phyloP scores from a whole-genome alignment of 2,329 filamentous ascomycete species.

The Fusarium sp. region DNA sequence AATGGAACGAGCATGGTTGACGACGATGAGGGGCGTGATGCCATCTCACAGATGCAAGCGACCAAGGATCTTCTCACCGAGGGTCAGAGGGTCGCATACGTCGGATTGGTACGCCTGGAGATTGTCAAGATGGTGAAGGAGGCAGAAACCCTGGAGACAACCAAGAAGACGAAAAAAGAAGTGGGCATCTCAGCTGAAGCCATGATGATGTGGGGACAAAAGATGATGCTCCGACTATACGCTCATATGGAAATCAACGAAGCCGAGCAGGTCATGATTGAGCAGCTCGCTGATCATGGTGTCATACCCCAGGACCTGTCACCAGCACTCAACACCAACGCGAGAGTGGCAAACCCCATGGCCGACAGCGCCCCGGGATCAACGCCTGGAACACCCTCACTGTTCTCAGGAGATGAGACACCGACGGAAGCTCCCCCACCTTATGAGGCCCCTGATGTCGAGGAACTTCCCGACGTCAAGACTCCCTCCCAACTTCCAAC shows the following conservation, averaged over 20 bases:
- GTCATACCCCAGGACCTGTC: conserved; percentile 88
- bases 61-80: conserved; percentile 97
- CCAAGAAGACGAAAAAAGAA: conserved; percentile 78
- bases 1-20: conserved; percentile 70
- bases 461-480: conserved; percentile 82
- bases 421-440: conserved; percentile 66
- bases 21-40: conserved; percentile 87
- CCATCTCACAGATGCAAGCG: conserved; percentile 90
- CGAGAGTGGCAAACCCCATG: conserved; percentile 92
- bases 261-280: conserved; percentile 97
- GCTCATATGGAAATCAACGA: conserved; percentile 95
- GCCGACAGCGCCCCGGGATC: conserved; percentile 59
- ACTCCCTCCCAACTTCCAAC: conserved; percentile 85
- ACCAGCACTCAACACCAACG: conserved; percentile 88
- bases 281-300: conserved; percentile 93
- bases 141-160: conserved; percentile 70
- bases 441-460: conserved; percentile 72
- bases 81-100: conserved; percentile 95
- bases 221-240: conserved; percentile 97
- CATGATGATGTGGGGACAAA: conserved; percentile 96
- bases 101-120: conserved; percentile 86
- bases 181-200: conserved; percentile 78
- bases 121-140: conserved; percentile 82
- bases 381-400: conserved; percentile 37
- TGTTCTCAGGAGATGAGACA: conserved; percentile 56